Conservation (phyloP, 2,329 filamentous ascomycete species). For the Daldinia sp. region DNA sequence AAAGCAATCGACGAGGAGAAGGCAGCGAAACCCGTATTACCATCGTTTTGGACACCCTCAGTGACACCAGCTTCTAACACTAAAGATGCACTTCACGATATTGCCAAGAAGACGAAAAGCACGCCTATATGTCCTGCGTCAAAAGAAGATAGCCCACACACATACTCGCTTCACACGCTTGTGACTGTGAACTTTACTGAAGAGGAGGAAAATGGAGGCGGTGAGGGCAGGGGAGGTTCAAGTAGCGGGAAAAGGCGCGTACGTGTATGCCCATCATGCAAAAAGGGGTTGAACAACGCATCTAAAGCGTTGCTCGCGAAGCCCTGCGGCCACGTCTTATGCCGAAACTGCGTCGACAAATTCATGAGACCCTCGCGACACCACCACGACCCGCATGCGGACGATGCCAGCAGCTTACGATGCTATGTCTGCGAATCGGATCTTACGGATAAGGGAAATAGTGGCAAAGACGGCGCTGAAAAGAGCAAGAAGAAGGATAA, state of each 20-base stretch:
- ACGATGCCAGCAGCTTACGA: conserved; percentile 55
- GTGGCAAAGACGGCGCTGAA: conserved; percentile 39
- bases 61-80: conserved; percentile 75
- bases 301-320: conserved; percentile 84
- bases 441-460: conserved; percentile 61
- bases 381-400: conserved; percentile 62
- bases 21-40: conserved; percentile 72
- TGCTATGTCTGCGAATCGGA: conserved; percentile 91
- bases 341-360: conserved; percentile 81
- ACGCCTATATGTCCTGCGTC: conserved; percentile 81
- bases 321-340: conserved; percentile 91
- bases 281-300: conserved; percentile 82
- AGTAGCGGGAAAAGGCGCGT: conserved; percentile 48
- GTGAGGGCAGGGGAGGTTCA: neutral
- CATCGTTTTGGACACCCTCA: conserved; percentile 93
- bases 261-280: conserved; percentile 82
- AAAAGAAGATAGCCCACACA: conserved; percentile 69
- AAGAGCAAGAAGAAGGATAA: conserved; percentile 51
- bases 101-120: conserved; percentile 69
- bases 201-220: conserved; percentile 61
- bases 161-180: conserved; percentile 79
- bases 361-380: conserved; percentile 71
- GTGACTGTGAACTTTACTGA: conserved; percentile 80
- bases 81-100: conserved; percentile 62
- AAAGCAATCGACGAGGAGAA: conserved; percentile 77